Evolutionary conservation across 75 land plant genomes (phyloP), one percentile per base, ranked within the genome.

Genomic region (Sequoiadendron giganteum): DNA sequence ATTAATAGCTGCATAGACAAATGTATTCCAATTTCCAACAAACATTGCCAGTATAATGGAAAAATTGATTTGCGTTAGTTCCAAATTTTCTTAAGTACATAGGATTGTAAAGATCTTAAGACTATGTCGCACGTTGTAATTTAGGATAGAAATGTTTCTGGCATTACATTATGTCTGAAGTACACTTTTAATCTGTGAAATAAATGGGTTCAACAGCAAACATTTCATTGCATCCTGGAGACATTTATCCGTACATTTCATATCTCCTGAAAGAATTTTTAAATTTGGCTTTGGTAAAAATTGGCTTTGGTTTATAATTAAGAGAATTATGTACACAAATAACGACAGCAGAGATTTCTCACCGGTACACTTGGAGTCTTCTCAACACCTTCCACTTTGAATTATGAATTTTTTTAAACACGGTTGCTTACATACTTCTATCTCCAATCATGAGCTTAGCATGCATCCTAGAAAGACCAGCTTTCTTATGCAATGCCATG

Each of bases 321-420:
- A 79, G 34, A 82, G 34, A 82, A 47, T 11, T 43, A 28, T n/a
- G 21, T 25, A 82, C 48, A 42, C 32, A 45, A 82, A 47, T 47
- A 82, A 47, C 47, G 28, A 43, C 83, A 82, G 48, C 84, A 82
- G 47, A 82, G 84, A 45, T 82, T 45, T 82, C 84, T 82, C 84
- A 82, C 84, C 84, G 10, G 84, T 47, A 47, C 43, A 79, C 84
- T 82, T 47, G 52, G 9, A 47, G 54, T 82, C 32, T 47, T 45
- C 43, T 81, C 43, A 42, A 47, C 14, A 82, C 49, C 84, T 47
- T 82, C 84, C 54, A 82, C 52, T 82, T 82, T 82, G 84, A 82
- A 47, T 47, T 28, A 82, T 11, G 47, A 32, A 3, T 32, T 28
- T 52, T 28, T 82, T 82, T 82, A 10, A 82, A 47, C 49, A 82